Percentiles rank a stretch among this genome's conserved stretches.
These are phyloP conservation scores for Teratosphaeria pseudoeucalypti DNA, from an alignment of 2,329 filamentous ascomycete species.

Conservation along the genomic window DNA sequence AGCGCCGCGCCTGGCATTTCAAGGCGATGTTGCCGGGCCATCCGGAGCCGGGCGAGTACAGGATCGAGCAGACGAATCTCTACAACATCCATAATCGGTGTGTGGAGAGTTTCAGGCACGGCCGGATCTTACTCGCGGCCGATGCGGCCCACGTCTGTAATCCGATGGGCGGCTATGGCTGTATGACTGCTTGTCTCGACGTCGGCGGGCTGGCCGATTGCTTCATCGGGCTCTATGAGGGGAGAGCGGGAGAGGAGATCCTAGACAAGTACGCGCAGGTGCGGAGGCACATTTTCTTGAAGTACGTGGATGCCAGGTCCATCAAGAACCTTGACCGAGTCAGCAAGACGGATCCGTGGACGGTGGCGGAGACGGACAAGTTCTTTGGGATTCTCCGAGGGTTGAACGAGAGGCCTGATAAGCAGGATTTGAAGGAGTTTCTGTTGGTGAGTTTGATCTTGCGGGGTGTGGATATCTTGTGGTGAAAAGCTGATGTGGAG, in stretches of 20 bases:
- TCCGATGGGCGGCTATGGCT: conserved; percentile 13
- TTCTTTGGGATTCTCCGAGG: conserved; percentile 15
- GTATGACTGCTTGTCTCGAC: conserved; percentile 17
- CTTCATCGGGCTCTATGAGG: conserved; percentile 13
- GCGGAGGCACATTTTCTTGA: conserved; percentile 25
- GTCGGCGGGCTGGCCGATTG: conserved; percentile 17
- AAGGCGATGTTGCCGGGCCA: conserved; percentile 16
- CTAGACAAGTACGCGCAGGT: conserved; percentile 27
- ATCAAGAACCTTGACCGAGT: conserved; percentile 16
- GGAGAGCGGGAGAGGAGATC: conserved; percentile 16
- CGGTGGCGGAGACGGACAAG: conserved; percentile 15
- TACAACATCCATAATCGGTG: conserved; percentile 34
- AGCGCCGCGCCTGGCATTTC: conserved; percentile 12
- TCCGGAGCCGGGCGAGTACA: conserved; percentile 20
- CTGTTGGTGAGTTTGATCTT: conserved; percentile 8
- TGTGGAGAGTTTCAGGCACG: conserved; percentile 23
- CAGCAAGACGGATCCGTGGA: conserved; percentile 14
- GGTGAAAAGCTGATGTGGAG: neutral
- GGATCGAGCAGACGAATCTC: conserved; percentile 27
- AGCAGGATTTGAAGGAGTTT: conserved; percentile 13
- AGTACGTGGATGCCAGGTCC: conserved; percentile 23
- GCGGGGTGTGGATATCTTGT: neutral
- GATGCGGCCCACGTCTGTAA: conserved; percentile 29
- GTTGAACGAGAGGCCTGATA: conserved; percentile 11
- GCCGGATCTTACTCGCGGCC: conserved; percentile 27